Conservation (phyloP, 495 filamentous ascomycete genomes). For the Penicillium lividum region DNA sequence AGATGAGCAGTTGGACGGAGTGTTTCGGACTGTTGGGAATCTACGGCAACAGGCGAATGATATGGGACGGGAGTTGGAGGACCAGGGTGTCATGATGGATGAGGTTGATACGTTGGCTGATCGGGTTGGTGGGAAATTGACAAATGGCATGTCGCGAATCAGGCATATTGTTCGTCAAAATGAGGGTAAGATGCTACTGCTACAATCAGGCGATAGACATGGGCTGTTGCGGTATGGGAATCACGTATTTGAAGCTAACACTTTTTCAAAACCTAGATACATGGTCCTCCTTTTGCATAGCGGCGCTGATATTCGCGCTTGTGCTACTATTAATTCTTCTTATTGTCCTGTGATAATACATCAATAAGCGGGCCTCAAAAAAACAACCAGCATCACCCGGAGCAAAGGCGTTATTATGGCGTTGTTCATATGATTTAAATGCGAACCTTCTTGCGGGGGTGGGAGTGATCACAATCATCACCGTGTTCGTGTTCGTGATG, state of each 20-base stretch:
- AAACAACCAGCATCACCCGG: slow-evolving; percentile 23
- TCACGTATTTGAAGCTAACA: slow-evolving; percentile 30
- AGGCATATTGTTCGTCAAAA: slow-evolving; percentile 83
- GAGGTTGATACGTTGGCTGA: slow-evolving; percentile 80
- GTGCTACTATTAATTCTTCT: slow-evolving; percentile 79
- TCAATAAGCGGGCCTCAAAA: slow-evolving; percentile 16
- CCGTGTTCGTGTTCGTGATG: slow-evolving; percentile 35
- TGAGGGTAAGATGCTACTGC: slow-evolving; percentile 64
- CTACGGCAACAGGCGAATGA: slow-evolving; percentile 84
- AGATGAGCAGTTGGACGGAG: slow-evolving; percentile 88
- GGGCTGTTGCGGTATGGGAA: slow-evolving; percentile 12
- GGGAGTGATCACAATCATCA: slow-evolving; percentile 34
- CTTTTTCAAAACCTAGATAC: slow-evolving; percentile 55
- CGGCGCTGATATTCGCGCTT: slow-evolving; percentile 77
- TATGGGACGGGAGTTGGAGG: slow-evolving; percentile 94
- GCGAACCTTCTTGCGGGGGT: slow-evolving; percentile 48
- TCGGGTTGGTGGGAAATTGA: slow-evolving; percentile 80
- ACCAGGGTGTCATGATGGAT: slow-evolving; percentile 80
- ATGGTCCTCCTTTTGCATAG: slow-evolving; percentile 91
- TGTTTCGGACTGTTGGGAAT: slow-evolving; percentile 90
- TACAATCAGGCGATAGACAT: background rate
- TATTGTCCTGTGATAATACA: slow-evolving; percentile 54
- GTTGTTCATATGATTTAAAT: slow-evolving; percentile 23
- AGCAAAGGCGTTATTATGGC: slow-evolving; percentile 23
- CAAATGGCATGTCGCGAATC: slow-evolving; percentile 82